Conservation (phyloP, 2,329 filamentous ascomycete species). For the Neofusicoccum laricinum region DNA sequence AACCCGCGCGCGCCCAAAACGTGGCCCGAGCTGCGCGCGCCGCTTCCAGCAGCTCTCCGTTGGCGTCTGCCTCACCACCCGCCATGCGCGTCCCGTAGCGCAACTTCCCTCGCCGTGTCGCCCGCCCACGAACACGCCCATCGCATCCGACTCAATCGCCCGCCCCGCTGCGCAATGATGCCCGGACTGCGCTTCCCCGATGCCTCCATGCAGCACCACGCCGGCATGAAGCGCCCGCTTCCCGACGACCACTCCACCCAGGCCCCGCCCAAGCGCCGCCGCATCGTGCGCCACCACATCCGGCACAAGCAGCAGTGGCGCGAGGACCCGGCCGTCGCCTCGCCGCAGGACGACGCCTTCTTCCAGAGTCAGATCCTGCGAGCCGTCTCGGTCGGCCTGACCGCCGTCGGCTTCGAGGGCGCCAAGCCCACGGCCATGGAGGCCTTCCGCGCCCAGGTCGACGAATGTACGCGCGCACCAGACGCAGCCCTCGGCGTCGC, state of each 20-base stretch:
- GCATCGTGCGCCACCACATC: slow-evolving; percentile 29
- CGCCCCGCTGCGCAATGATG: slow-evolving; percentile 13
- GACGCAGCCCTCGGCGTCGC: no score
- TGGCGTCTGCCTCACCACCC: not conserved
- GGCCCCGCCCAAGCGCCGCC: slow-evolving; percentile 32
- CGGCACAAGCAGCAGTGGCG: slow-evolving; percentile 34
- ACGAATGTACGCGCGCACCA: slow-evolving; percentile 63
- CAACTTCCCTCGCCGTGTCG: not conserved
- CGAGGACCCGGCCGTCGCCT: slow-evolving; percentile 34
- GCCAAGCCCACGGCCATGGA: slow-evolving; percentile 57
- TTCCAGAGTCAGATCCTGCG: slow-evolving; percentile 55
- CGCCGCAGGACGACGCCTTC: slow-evolving; percentile 48
- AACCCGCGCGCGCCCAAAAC: not conserved
- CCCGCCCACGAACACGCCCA: not conserved
- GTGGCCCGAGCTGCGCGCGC: not conserved
- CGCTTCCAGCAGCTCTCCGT: not conserved
- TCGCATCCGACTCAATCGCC: not conserved
- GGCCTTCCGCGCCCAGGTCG: slow-evolving; percentile 52
- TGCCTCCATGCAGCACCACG: slow-evolving; percentile 3
- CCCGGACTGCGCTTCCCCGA: slow-evolving; percentile 15
- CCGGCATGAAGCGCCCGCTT: slow-evolving; percentile 31
- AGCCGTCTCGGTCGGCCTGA: slow-evolving; percentile 53
- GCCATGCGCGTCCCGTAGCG: not conserved
- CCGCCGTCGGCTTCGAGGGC: slow-evolving; percentile 53
- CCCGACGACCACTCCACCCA: slow-evolving; percentile 19